Percentiles rank a stretch among this genome's conserved stretches.
These are phyloP conservation scores for Dionaea muscipula DNA, from an alignment of 179 eudicot species.

Conservation along the genomic window DNA sequence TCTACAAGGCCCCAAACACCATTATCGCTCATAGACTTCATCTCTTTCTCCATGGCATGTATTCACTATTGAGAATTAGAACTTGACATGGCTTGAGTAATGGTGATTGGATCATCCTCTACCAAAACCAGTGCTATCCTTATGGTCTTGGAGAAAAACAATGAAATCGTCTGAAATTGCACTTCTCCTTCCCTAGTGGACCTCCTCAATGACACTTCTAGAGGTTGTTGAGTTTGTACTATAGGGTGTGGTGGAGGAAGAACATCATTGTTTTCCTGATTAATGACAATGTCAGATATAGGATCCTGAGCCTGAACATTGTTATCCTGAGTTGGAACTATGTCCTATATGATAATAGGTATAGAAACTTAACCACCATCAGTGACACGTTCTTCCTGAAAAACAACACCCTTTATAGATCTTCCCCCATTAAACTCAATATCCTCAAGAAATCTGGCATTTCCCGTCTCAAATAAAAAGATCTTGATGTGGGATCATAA, in stretches of 20 bases:
- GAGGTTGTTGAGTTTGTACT: too few species aligned
- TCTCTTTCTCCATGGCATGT: slow-evolving; percentile 1
- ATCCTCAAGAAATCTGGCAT: not conserved
- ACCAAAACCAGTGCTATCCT: not conserved
- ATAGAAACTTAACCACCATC: too few species aligned
- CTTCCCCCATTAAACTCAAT: too few species aligned
- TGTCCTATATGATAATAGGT: too few species aligned
- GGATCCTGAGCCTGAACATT: too few species aligned
- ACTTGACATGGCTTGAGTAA: slow-evolving; percentile 4
- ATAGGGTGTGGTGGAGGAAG: too few species aligned
- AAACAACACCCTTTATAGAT: too few species aligned
- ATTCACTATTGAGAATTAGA: slow-evolving; percentile 1
- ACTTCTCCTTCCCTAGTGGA: not conserved
- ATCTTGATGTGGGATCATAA: not conserved
- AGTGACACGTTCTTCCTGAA: too few species aligned
- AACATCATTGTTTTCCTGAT: too few species aligned
- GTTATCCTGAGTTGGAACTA: too few species aligned
- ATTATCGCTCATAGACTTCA: slow-evolving; percentile 3
- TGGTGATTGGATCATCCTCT: not conserved
- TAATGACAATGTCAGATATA: too few species aligned
- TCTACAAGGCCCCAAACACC: slow-evolving; percentile 10
- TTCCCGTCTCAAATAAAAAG: not conserved
- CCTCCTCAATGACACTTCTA: not conserved
- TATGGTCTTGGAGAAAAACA: not conserved
- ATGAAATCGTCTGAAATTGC: not conserved